Conservation (phyloP, 148 eudicot genomes). For the Rhododendron ovatum region DNA sequence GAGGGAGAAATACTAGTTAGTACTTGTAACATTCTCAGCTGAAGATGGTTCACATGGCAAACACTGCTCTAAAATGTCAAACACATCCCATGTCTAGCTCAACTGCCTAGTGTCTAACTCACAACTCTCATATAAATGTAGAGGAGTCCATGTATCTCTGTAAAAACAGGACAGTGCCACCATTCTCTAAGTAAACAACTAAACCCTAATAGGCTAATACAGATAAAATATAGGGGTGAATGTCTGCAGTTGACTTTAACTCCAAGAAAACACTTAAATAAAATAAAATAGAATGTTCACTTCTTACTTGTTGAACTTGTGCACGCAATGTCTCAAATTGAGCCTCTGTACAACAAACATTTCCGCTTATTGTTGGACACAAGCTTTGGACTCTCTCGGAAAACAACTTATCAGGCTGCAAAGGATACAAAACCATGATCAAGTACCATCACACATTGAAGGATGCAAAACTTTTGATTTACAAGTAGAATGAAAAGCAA, state of each 20-base stretch:
- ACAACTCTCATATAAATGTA: not conserved
- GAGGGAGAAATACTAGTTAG: not conserved
- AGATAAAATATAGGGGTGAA: not conserved
- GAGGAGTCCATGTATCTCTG: not conserved
- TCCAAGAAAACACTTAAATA: not conserved
- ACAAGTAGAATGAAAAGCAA: not conserved
- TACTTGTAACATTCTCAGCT: not conserved
- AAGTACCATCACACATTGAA: conserved; percentile 8
- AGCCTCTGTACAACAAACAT: conserved; percentile 57
- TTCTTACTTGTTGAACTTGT: conserved; percentile 66
- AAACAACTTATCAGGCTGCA: conserved; percentile 65
- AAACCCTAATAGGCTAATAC: not conserved
- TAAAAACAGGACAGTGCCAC: not conserved
- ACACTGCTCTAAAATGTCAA: not conserved
- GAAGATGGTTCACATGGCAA: not conserved
- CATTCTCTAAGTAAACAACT: not conserved
- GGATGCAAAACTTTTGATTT: not conserved
- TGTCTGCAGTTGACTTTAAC: not conserved
- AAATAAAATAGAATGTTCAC: not conserved
- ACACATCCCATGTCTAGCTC: not conserved
- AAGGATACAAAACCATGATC: conserved; percentile 4
- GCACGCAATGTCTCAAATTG: conserved; percentile 64
- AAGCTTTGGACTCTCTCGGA: conserved; percentile 64
- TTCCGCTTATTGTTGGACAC: conserved; percentile 62
- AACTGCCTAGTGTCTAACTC: not conserved